phyloP scores from a whole-genome alignment of 2,329 filamentous ascomycete genomes.

The Scedosporium aurantiacum region DNA sequence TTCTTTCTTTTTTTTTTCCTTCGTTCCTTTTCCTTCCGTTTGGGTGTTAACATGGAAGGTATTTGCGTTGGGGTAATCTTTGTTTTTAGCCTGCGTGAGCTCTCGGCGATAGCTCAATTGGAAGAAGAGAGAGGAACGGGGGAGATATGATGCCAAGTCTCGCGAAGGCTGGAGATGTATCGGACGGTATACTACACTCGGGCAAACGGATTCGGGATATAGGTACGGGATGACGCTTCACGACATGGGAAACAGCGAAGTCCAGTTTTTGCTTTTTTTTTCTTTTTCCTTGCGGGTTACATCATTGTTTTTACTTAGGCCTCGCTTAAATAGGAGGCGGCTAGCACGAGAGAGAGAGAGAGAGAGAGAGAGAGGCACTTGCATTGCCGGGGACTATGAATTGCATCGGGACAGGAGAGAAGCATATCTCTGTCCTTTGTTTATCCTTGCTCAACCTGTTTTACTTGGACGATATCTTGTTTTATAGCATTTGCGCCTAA shows the following conservation, averaged over 20 bases:
- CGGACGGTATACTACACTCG: too few relatives aligned
- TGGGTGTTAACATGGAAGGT: too few relatives aligned
- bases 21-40: too few relatives aligned
- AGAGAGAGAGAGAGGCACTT: background rate
- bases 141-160: too few relatives aligned
- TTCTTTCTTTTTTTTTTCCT: background rate
- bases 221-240: background rate
- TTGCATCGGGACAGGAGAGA: background rate
- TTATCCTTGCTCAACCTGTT: background rate
- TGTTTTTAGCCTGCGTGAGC: too few relatives aligned
- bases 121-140: too few relatives aligned
- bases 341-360: background rate
- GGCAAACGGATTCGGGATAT: background rate
- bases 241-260: background rate
- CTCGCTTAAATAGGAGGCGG: background rate
- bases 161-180: too few relatives aligned
- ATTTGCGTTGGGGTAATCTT: too few relatives aligned
- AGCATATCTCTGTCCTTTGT: background rate
- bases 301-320: background rate
- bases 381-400: background rate
- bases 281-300: background rate
- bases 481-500: background rate
- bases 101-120: background rate
- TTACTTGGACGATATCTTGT: slow-evolving; percentile 8
- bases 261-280: slow-evolving; percentile 3